Conservation (phyloP, 257 asterid species). For the Paulownia fortunei region DNA sequence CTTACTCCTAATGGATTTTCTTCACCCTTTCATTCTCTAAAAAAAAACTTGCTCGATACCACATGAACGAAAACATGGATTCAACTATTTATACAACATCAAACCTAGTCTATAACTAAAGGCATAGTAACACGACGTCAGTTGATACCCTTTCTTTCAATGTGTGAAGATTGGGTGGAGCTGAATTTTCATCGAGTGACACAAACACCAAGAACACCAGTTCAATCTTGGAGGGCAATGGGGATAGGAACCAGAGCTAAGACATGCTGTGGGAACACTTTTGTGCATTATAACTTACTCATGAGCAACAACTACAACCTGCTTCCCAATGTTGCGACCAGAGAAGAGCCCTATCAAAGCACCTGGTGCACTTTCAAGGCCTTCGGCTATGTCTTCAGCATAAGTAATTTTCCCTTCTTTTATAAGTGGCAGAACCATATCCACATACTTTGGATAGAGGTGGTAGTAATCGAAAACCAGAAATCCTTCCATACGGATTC, state of each 20-base stretch:
- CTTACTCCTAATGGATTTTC: too few species aligned
- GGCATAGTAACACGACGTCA: too few species aligned
- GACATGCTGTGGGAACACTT: too few species aligned
- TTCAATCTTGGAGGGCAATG: too few species aligned
- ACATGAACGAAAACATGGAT: neutral
- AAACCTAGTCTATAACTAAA: neutral
- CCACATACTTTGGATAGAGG: conserved; percentile 41
- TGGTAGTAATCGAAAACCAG: conserved; percentile 29
- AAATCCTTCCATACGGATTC: conserved; percentile 54
- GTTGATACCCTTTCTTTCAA: too few species aligned
- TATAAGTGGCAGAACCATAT: conserved; percentile 37
- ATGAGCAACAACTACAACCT: conserved; percentile 40
- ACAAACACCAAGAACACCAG: too few species aligned
- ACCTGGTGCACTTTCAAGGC: conserved; percentile 52
- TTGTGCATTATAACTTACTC: conserved; percentile 20
- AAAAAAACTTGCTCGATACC: neutral
- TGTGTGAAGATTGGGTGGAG: too few species aligned
- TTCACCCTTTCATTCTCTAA: neutral
- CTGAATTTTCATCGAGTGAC: too few species aligned
- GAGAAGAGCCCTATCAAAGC: conserved; percentile 52
- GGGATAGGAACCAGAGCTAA: too few species aligned
- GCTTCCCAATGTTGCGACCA: conserved; percentile 57
- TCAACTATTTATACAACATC: neutral
- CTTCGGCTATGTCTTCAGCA: conserved; percentile 52
- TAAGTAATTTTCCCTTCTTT: conserved; percentile 45